Base-by-base conservation (phyloP, 306 rosid species). In the Cercis canadensis region DNA sequence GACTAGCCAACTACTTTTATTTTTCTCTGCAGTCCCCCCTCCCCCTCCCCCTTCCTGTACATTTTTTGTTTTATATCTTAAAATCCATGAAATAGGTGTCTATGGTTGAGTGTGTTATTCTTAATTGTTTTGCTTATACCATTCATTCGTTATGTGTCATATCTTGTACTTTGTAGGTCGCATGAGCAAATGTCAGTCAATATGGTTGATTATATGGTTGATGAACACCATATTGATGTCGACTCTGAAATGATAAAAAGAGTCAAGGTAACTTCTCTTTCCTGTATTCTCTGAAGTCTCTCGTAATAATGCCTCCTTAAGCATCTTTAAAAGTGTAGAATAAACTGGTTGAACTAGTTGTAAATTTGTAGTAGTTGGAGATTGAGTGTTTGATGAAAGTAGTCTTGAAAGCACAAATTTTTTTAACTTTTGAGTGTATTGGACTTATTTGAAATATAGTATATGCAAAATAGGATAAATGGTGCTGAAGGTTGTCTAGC, bases 161-260 rank as follows among this genome's bases (percentile, higher is more conserved):
- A 66, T 17, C 67, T 63, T 70, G 57, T 77, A 41, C 49, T 18
- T 78, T 45, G 64, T 66, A 93, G 98, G 98, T 84, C 96, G 13
- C 98, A 93, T 74, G 96, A 93, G 65, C 82, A 78, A 63, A 93
- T 93, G 98, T 93, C 98, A 6, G 96, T 86, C 49, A 63, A 90
- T 71, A 67, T 93, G 92, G 79, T 93, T 36, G 97, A 93, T 72
- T 75, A 89, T 82, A 87, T 90, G 40, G 94, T 90, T 57, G 86
- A 90, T 73, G 85, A 87, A 68, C 96, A 93, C 82, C 64, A 76
- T 64, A 88, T 93, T 79, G 98, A 90, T 41, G 72, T 88, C 59
- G 90, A 87, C 53, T 57, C 84, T 24, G 87, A 75, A 60, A 90
- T 90, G 97, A 72, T 87, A 55, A 88, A 51, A 83, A 85, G 80